A percentile compares a stretch with the other conserved stretches of the same genome.
These are phyloP conservation scores for Glutinoglossum americanum DNA, from an alignment of 495 filamentous ascomycete genomes.

Conservation along the genomic window DNA sequence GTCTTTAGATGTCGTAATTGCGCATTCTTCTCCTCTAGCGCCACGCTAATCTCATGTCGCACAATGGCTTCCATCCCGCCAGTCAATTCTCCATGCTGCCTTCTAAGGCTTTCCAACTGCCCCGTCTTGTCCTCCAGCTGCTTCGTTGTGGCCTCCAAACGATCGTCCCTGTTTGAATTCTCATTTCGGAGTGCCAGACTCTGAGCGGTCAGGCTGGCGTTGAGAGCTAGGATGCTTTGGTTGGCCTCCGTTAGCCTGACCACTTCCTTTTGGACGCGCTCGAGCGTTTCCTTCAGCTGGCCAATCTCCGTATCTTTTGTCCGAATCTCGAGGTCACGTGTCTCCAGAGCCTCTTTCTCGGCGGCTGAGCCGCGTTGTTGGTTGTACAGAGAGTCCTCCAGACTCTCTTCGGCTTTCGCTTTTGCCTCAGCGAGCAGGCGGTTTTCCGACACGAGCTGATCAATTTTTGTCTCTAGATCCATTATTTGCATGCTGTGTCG, in stretches of 20 bases:
- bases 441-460: slow-evolving; percentile 66
- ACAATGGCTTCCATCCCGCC: slow-evolving; percentile 42
- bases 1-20: slow-evolving; percentile 56
- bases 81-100: slow-evolving; percentile 34
- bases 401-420: slow-evolving; percentile 37
- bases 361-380: slow-evolving; percentile 34
- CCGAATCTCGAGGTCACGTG: slow-evolving; percentile 30
- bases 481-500: slow-evolving; percentile 92
- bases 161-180: slow-evolving; percentile 27
- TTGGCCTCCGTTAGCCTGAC: slow-evolving; percentile 51
- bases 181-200: slow-evolving; percentile 44
- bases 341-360: slow-evolving; percentile 32
- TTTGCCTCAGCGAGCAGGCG: slow-evolving; percentile 51
- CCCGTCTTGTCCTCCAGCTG: slow-evolving; percentile 37
- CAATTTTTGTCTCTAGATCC: slow-evolving; percentile 55
- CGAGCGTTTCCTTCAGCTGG: slow-evolving; percentile 51
- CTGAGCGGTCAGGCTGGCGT: slow-evolving; percentile 38
- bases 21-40: slow-evolving; percentile 48
- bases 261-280: slow-evolving; percentile 62
- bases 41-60: slow-evolving; percentile 33
- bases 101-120: slow-evolving; percentile 13
- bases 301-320: slow-evolving; percentile 59
- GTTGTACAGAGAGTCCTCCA: slow-evolving; percentile 24
- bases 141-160: slow-evolving; percentile 24
- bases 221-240: slow-evolving; percentile 45